A percentile compares a stretch with the other conserved stretches of the same genome.
Evolutionary conservation across 495 filamentous ascomycete genomes (phyloP).

Genomic region (Neurospora sp.): DNA sequence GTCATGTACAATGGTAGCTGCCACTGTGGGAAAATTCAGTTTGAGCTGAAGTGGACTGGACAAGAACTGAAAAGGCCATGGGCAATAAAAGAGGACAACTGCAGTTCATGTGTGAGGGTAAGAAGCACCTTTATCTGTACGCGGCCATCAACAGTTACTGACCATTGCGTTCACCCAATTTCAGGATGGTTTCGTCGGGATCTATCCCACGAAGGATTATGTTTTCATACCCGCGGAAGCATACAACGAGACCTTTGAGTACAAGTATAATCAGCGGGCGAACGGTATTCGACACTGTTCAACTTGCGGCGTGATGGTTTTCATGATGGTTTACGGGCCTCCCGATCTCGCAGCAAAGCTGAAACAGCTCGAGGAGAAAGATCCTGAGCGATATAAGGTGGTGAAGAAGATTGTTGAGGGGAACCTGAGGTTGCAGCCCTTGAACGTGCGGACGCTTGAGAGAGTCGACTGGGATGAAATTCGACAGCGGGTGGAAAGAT

Average conservation of each 20-base stretch:
- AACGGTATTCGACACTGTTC: constrained; percentile 5
- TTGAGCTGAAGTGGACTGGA: constrained; percentile 1
- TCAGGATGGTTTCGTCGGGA: constrained; percentile 11
- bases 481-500: background rate
- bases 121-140: background rate
- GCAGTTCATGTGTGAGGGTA: constrained; percentile 14
- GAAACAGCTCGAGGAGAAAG: constrained; percentile 5
- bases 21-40: constrained; percentile 9
- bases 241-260: constrained; percentile 8
- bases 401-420: constrained; percentile 3
- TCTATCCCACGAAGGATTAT: constrained; percentile 10
- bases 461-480: constrained; percentile 1
- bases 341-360: background rate
- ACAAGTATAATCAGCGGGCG: constrained; percentile 4
- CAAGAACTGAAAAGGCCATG: background rate
- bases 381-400: constrained; percentile 6
- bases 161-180: background rate
- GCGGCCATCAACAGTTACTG: background rate
- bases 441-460: constrained; percentile 14
- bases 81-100: constrained; percentile 13
- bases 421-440: constrained; percentile 11
- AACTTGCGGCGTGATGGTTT: constrained; percentile 13
- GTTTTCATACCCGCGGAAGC: constrained; percentile 8
- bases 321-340: constrained; percentile 11
- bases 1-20: constrained; percentile 5